These are phyloP conservation scores for Magnolia changhungtana DNA, from an alignment of 164 flowering plant genomes.

Conservation along the genomic window DNA sequence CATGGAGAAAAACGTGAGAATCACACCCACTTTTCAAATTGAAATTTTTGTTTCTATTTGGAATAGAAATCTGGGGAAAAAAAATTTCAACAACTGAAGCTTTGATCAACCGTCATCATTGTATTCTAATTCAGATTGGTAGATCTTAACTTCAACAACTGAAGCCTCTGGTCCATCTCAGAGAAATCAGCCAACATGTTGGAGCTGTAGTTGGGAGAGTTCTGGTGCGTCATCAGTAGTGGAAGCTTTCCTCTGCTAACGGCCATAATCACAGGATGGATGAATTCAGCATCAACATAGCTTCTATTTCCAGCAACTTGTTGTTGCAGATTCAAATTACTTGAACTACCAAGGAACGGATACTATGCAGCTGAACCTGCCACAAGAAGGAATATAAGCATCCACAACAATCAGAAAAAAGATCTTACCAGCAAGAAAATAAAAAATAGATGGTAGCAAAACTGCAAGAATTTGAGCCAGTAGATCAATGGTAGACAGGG, in stretches of 20 bases:
- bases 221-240: background rate
- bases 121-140: constrained; percentile 1
- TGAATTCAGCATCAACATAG: constrained; percentile 33
- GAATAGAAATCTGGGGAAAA: too few species aligned
- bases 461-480: too few species aligned
- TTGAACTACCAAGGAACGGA: constrained; percentile 3
- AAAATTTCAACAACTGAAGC: too few species aligned
- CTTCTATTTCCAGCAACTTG: constrained; percentile 9
- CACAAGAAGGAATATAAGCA: background rate
- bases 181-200: constrained; percentile 2
- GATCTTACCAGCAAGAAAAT: too few species aligned
- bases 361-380: constrained; percentile 7
- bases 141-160: constrained; percentile 7
- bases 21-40: too few species aligned
- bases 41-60: too few species aligned
- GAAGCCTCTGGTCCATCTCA: constrained; percentile 12
- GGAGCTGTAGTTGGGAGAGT: constrained; percentile 5
- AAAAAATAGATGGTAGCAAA: too few species aligned
- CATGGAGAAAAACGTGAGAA: too few species aligned
- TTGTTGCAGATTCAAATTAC: background rate
- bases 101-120: constrained; percentile 7
- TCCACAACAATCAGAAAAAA: too few species aligned
- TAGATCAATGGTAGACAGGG: too few species aligned
- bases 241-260: constrained; percentile 81
- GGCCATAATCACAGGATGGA: constrained; percentile 58